Base-by-base conservation (phyloP, 768 basidiomycete genomes). In the Clathrus columnatus region DNA sequence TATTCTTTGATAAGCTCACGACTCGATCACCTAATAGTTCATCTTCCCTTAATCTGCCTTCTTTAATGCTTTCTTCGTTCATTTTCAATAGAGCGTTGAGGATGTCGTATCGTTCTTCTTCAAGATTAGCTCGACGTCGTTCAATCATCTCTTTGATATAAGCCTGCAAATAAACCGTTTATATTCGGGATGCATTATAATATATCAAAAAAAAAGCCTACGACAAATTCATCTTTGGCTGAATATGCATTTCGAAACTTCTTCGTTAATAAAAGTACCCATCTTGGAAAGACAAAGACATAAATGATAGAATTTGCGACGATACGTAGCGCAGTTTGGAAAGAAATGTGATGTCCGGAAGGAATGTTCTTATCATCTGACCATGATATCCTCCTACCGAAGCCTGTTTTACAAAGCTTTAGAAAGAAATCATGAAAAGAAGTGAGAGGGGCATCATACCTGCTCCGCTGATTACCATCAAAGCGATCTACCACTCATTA, bases 61-160 rank as follows among this genome's bases (percentile, higher is more conserved):
- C 64, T 21, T 66, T 61, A 6, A 61, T 61, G 49, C 70, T 72
- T 20, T 68, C 67, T 53, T 74, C 72, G 61, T 76, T 81, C 6
- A 78, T 77, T 57, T 72, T 72, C 30, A 82, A 64, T 20, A 82
- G 68, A 60, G 71, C 76, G 60, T 68, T 76, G 61, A 83, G 77
- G 16, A 82, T 66, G 64, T 83, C 81, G 52, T 76, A 63, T 30
- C 72, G 70, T 57, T 72, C 70, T 50, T 66, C 70, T 51, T 72
- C 72, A 51, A 65, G 61, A 8, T 44, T 28, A 14, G n/a, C 50
- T 44, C 70, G 68, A 2, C 79, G 74, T 29, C 69, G 72, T 18
- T 66, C 61, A 45, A 82, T 78, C 79, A 82, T 81, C 61, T 81
- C 79, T 2, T 61, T 56, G 71, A 81, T 74, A 56, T 78, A 79